Evolutionary conservation across 2,329 filamentous ascomycete species (phyloP).

Genomic region (Xylariaceae sp.): DNA sequence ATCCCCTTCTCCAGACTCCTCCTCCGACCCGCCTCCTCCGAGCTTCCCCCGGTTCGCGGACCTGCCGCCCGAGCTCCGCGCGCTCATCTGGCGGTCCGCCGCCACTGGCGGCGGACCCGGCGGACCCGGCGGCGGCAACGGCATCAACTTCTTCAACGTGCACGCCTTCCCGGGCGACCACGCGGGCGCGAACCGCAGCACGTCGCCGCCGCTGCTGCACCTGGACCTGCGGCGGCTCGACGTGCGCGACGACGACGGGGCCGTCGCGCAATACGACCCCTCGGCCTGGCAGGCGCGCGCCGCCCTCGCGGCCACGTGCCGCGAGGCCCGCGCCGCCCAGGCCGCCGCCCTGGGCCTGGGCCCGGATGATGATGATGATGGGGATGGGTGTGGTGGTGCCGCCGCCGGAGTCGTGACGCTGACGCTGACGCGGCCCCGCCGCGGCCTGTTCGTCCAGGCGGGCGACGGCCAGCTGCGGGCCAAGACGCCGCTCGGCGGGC

Average conservation of each 20-base stretch:
- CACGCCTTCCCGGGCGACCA: slow-evolving; percentile 27
- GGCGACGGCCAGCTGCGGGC: slow-evolving; percentile 18
- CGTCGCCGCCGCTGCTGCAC: slow-evolving; percentile 20
- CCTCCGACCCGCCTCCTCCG: too few relatives aligned
- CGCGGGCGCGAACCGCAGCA: slow-evolving; percentile 18
- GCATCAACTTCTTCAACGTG: slow-evolving; percentile 28
- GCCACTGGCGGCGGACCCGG: too few relatives aligned
- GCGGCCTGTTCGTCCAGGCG: slow-evolving; percentile 21
- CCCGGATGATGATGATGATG: too few relatives aligned
- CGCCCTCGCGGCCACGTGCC: slow-evolving; percentile 17
- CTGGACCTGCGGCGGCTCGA: slow-evolving; percentile 23
- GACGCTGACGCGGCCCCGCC: slow-evolving; percentile 19
- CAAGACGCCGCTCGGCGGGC: slow-evolving; percentile 11
- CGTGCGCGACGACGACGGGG: slow-evolving; percentile 19
- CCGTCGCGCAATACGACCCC: slow-evolving; percentile 22
- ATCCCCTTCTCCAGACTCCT: neutral
- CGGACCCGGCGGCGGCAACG: slow-evolving; percentile 17
- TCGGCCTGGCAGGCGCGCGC: slow-evolving; percentile 22
- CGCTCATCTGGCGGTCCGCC: slow-evolving; percentile 20
- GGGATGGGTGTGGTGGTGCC: too few relatives aligned
- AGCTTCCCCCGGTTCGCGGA: neutral
- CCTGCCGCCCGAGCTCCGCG: slow-evolving; percentile 12
- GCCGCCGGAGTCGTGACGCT: slow-evolving; percentile 6
- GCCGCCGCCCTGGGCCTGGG: slow-evolving; percentile 12
- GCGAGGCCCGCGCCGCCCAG: slow-evolving; percentile 20